Percentiles rank a stretch among this genome's conserved stretches.
phyloP scores from a whole-genome alignment of 352 stramenopile species.

The Globisporangium nagaii region DNA sequence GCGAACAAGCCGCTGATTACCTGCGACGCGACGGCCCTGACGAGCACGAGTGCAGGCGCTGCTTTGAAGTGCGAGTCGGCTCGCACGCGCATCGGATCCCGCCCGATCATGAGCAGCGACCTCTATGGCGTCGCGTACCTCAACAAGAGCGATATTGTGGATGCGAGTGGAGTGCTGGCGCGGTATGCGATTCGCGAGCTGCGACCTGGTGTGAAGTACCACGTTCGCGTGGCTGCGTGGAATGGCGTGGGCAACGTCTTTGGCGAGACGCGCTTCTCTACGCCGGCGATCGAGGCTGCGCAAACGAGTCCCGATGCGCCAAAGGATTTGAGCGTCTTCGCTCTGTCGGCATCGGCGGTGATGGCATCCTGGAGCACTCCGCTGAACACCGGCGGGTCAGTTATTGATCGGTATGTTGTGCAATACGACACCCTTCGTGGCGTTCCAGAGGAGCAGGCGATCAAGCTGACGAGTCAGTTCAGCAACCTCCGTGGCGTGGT shows the following conservation, averaged over 20 bases:
- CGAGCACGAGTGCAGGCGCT: constrained; percentile 28
- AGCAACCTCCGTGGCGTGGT: constrained; percentile 23
- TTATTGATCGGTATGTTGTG: constrained; percentile 40
- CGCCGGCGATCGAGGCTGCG: constrained; percentile 50
- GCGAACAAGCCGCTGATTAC: constrained; percentile 43
- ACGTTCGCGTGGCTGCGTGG: constrained; percentile 90
- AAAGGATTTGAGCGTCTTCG: constrained; percentile 37
- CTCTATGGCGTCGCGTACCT: constrained; percentile 62
- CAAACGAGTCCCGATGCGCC: constrained; percentile 34
- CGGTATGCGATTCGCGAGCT: constrained; percentile 29
- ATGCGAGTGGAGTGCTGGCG: constrained; percentile 11
- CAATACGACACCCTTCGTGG: constrained; percentile 60
- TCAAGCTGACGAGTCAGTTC: constrained; percentile 34
- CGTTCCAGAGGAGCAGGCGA: constrained; percentile 50
- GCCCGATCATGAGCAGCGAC: constrained; percentile 77
- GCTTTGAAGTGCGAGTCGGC: constrained; percentile 27
- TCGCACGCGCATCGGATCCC: constrained; percentile 26
- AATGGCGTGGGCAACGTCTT: constrained; percentile 89
- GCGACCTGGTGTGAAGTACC: constrained; percentile 49
- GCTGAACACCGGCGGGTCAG: constrained; percentile 41
- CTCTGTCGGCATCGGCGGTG: constrained; percentile 26
- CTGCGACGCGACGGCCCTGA: constrained; percentile 43
- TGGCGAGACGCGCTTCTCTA: constrained; percentile 72
- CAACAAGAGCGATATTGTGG: constrained; percentile 21
- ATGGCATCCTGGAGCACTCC: constrained; percentile 50